Conservation (phyloP, 2,329 filamentous ascomycete species). For the Clarireedia sp. region DNA sequence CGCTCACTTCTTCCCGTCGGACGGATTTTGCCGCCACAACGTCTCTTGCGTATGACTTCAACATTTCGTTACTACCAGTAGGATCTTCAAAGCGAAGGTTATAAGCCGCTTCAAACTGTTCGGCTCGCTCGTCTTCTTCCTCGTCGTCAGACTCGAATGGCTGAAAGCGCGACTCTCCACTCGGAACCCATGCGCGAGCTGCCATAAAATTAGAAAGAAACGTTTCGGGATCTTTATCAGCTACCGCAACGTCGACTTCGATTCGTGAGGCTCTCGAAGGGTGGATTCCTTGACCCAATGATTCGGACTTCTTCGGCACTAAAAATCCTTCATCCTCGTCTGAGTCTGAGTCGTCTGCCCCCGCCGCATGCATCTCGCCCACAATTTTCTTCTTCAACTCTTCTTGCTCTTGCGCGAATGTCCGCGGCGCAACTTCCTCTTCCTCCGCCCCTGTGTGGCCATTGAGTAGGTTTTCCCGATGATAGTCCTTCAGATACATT, state of each 20-base stretch:
- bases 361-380: slow-evolving; percentile 65
- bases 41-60: slow-evolving; percentile 85
- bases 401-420: slow-evolving; percentile 84
- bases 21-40: slow-evolving; percentile 75
- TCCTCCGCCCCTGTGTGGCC: slow-evolving; percentile 56
- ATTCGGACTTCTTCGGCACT: slow-evolving; percentile 51
- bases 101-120: slow-evolving; percentile 86
- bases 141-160: slow-evolving; percentile 89
- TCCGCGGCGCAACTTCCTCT: slow-evolving; percentile 49
- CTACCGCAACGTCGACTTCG: slow-evolving; percentile 59
- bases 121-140: slow-evolving; percentile 61
- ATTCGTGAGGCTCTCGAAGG: slow-evolving; percentile 45
- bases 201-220: slow-evolving; percentile 95
- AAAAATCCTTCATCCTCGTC: slow-evolving; percentile 58
- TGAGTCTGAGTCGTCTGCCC: slow-evolving; percentile 37
- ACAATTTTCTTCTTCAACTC: slow-evolving; percentile 71
- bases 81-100: slow-evolving; percentile 96
- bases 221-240: slow-evolving; percentile 82
- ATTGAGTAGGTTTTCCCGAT: slow-evolving; percentile 77
- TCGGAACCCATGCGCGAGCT: slow-evolving; percentile 80
- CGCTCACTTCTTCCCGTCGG: slow-evolving; percentile 70
- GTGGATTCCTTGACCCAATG: slow-evolving; percentile 42
- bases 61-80: slow-evolving; percentile 73
- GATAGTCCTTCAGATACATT: slow-evolving; percentile 82
- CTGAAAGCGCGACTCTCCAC: slow-evolving; percentile 57